Conservation (phyloP, 345 rosid species). For the Adansonia digitata region DNA sequence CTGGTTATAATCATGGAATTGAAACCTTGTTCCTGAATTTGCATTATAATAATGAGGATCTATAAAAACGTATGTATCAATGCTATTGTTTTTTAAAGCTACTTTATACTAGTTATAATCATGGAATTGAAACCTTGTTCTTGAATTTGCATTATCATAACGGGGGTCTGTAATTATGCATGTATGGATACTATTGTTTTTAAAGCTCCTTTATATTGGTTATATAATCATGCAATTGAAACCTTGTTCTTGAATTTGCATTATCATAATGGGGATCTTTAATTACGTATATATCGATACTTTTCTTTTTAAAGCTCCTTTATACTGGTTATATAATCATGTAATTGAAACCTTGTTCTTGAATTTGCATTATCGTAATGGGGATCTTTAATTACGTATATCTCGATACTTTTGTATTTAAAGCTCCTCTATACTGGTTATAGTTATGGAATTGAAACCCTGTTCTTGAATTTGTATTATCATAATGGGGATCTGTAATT, state of each 20-base stretch:
- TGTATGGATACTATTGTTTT: neutral
- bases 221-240: neutral
- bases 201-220: neutral
- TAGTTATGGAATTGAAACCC: neutral
- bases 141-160: neutral
- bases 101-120: neutral
- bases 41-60: neutral
- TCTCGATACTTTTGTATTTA: neutral
- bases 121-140: neutral
- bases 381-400: neutral
- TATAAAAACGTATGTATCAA: neutral
- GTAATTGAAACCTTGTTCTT: neutral
- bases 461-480: neutral
- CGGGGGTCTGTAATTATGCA: neutral
- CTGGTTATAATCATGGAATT: neutral
- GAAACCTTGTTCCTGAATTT: neutral
- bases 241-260: slow-evolving; percentile 1
- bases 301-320: neutral
- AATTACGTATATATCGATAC: neutral
- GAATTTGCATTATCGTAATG: neutral
- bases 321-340: neutral
- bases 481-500: neutral
- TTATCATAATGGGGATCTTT: neutral
- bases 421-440: neutral
- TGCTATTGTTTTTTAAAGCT: neutral